Base-by-base conservation (phyloP, 2,329 filamentous ascomycete genomes). In the Chaetomium sp. region DNA sequence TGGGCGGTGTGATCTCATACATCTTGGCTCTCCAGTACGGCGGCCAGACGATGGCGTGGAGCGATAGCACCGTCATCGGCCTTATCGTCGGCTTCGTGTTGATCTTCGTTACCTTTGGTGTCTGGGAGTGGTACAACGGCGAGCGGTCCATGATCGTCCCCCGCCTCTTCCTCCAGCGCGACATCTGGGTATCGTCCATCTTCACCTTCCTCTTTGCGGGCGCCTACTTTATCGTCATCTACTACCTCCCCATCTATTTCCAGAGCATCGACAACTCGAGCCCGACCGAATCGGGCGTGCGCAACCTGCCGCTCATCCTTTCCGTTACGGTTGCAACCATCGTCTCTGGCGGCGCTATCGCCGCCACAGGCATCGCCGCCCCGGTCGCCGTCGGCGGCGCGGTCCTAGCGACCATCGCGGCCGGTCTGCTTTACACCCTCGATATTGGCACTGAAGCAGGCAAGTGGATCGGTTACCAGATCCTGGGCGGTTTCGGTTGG, bases 401-500 rank as follows among this genome's bases (percentile, higher is more conserved):
- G 1, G 74, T 72, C 0, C 70, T 82, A 63, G 72, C 77, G 25
- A 75, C 75, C 2, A 62, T 77, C 2, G 75, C 74, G 4, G 68
- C 75, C 12, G 77, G 77, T 1, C 58, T 78, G 19, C 69, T 80
- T n/a, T 78, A 76, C 57, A 74, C 74, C 3, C 72, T 80, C 2
- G 72, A 74, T 7, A 68, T 74, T 13, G 63, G 70, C 35, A 76
- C 76, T 21, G 35, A 69, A 3, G 69, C 71, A 0, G 74, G 71
- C 4, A 72, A 74, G 49, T 82, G 80, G 80, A 77, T 83, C 13
- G 80, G 80, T 1, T 83, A 79, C 64, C 80, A 83, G 71, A 73
- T 83, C 4, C 69, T 83, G 5, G 74, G 72, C 19, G 81, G 81
- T 8, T 65, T 79, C 5, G 80, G 77, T 1, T 75, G 74, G 21